phyloP scores from a whole-genome alignment of 2,329 filamentous ascomycete genomes.

The Aspergillus floridensis region DNA sequence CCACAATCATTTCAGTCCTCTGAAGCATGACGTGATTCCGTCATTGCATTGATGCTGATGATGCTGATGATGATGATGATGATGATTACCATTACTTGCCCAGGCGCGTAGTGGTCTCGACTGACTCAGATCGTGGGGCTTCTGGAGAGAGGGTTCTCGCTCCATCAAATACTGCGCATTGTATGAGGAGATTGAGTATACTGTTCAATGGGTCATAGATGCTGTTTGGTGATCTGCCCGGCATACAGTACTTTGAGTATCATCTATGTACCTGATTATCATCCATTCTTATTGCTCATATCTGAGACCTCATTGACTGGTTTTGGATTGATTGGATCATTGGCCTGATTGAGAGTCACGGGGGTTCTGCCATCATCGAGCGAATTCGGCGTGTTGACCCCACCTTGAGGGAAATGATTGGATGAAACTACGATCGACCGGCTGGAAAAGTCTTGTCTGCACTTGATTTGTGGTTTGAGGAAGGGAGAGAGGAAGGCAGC shows the following conservation, averaged over 20 bases:
- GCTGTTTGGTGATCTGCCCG: too few species aligned
- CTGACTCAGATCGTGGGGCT: background rate
- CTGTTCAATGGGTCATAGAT: too few species aligned
- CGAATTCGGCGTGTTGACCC: background rate
- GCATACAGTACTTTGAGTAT: background rate
- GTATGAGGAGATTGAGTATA: too few species aligned
- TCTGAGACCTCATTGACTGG: background rate
- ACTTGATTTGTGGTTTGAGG: slow-evolving; percentile 8
- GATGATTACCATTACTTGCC: background rate
- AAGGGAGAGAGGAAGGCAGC: background rate
- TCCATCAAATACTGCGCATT: too few species aligned
- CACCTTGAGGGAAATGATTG: too few species aligned
- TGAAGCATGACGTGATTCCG: slow-evolving; percentile 11
- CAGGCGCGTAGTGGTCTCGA: slow-evolving; percentile 4
- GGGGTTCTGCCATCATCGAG: slow-evolving; percentile 1
- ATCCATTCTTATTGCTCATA: background rate
- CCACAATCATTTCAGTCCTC: background rate
- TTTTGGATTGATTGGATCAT: background rate
- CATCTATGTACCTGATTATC: background rate
- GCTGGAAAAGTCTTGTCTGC: slow-evolving; percentile 6
- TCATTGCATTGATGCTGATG: background rate
- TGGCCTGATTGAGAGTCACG: too few species aligned
- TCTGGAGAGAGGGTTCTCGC: background rate
- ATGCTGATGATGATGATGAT: background rate
- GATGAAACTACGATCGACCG: slow-evolving; percentile 11